phyloP scores from a whole-genome alignment of 352 stramenopile species.

The Globisporangium orthogonon region DNA sequence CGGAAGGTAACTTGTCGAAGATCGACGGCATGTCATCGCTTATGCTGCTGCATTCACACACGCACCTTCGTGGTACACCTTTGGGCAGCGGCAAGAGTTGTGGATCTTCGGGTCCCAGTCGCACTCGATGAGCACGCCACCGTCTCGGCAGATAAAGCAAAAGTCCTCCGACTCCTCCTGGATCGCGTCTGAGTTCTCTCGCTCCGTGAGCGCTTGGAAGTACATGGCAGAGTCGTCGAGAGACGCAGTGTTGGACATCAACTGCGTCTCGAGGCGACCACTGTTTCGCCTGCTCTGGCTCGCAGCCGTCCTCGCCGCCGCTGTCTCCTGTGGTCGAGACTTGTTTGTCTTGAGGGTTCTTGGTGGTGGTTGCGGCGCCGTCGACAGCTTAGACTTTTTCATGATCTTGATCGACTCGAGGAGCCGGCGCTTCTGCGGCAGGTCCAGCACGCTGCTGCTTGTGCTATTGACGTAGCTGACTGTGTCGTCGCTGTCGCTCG shows the following conservation, averaged over 20 bases:
- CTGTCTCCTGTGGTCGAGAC: neutral
- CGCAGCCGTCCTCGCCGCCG: no score
- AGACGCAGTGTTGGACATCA: neutral
- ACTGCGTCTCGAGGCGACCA: conserved; percentile 22
- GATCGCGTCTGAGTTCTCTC: conserved; percentile 19
- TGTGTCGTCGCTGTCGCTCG: neutral
- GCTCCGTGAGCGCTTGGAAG: conserved; percentile 44
- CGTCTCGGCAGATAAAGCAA: conserved; percentile 80
- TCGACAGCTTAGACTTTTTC: conserved; percentile 3
- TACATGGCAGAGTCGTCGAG: conserved; percentile 51
- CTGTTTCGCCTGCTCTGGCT: neutral
- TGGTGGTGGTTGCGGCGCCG: neutral
- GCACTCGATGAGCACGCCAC: conserved; percentile 69
- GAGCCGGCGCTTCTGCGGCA: neutral
- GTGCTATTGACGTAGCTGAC: neutral
- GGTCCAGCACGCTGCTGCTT: neutral
- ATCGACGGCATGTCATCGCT: no score
- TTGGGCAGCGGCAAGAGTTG: conserved; percentile 46
- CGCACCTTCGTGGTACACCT: conserved; percentile 75
- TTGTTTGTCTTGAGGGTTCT: neutral
- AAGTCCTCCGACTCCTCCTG: conserved; percentile 60
- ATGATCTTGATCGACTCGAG: neutral
- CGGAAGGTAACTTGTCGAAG: no score
- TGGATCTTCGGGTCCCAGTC: conserved; percentile 43
- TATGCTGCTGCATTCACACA: neutral